Conservation (phyloP, 2,329 filamentous ascomycete genomes). For the Pestalotiopsis sp. region DNA sequence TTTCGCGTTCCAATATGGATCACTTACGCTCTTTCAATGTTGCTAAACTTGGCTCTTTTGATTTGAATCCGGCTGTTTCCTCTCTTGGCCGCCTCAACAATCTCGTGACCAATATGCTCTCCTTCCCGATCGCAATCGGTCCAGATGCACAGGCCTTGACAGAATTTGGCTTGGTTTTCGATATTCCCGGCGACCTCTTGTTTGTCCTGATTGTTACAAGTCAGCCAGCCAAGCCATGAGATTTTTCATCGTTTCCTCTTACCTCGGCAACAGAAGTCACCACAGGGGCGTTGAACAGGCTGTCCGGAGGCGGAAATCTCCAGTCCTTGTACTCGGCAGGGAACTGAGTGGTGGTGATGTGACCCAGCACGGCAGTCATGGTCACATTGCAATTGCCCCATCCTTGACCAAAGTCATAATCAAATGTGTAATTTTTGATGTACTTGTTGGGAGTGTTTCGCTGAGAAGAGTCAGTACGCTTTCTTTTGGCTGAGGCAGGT, state of each 20-base stretch:
- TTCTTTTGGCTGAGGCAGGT: too few species aligned
- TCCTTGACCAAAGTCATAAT: conserved; percentile 78
- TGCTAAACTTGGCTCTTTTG: conserved; percentile 90
- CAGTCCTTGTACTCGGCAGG: conserved; percentile 74
- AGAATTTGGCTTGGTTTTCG: conserved; percentile 71
- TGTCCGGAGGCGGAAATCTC: conserved; percentile 76
- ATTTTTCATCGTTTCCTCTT: conserved; percentile 22
- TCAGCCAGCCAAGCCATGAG: not conserved
- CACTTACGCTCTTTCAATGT: conserved; percentile 84
- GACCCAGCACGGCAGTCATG: conserved; percentile 92
- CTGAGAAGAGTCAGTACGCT: conserved; percentile 43
- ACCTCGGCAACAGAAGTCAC: conserved; percentile 69
- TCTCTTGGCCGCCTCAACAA: conserved; percentile 76
- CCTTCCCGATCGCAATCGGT: conserved; percentile 98
- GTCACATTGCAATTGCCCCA: conserved; percentile 85
- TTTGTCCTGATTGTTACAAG: conserved; percentile 61
- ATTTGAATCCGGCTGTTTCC: conserved; percentile 76
- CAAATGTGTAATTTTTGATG: conserved; percentile 93
- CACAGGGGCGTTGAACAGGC: conserved; percentile 82
- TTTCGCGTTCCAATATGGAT: too few species aligned
- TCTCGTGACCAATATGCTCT: conserved; percentile 92
- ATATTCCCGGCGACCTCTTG: conserved; percentile 85
- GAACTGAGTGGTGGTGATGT: conserved; percentile 84
- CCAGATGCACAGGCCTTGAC: conserved; percentile 89
- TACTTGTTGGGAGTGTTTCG: conserved; percentile 71